Conservation (phyloP, 345 rosid genomes). For the Citrus medica region DNA sequence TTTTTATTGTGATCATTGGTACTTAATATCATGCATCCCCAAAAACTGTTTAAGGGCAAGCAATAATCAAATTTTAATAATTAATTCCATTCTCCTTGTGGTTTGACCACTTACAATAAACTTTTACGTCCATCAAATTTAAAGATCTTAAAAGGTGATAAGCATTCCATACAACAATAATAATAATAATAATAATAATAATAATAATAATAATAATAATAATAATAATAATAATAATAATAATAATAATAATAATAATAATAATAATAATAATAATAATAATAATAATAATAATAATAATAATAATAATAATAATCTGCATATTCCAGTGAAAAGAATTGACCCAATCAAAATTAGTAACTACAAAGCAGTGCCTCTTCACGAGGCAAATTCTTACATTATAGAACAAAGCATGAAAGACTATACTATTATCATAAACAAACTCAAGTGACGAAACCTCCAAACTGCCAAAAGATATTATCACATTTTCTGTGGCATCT, state of each 20-base stretch:
- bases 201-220: background rate
- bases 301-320: background rate
- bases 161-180: background rate
- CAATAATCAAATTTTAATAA: background rate
- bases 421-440: background rate
- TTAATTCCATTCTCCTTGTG: background rate
- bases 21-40: background rate
- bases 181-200: background rate
- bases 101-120: background rate
- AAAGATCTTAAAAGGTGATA: background rate
- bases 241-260: background rate
- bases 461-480: background rate
- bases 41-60: background rate
- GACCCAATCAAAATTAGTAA: background rate
- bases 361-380: background rate
- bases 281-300: too few relatives aligned
- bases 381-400: too few relatives aligned
- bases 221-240: background rate
- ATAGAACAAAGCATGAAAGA: background rate
- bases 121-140: background rate
- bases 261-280: too few relatives aligned
- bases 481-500: background rate
- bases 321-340: background rate
- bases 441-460: background rate
- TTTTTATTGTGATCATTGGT: background rate